Conservation (phyloP, 1,284 basidiomycete species). For the Ustilago shanxiensis region DNA sequence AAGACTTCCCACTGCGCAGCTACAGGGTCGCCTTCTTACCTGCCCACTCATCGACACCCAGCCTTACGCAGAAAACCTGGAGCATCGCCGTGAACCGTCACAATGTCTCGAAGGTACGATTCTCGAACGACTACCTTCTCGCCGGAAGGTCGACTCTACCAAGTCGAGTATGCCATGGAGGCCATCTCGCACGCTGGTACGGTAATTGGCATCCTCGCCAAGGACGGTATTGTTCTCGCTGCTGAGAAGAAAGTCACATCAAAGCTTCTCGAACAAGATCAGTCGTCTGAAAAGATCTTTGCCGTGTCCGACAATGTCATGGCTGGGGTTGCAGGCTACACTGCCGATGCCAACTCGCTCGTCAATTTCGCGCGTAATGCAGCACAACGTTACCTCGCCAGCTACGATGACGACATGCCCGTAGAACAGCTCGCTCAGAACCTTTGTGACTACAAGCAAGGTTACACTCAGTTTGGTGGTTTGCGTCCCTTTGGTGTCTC, state of each 20-base stretch:
- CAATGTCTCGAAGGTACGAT: slow-evolving; percentile 69
- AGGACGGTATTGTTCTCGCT: slow-evolving; percentile 90
- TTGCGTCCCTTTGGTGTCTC: slow-evolving; percentile 98
- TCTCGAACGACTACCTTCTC: slow-evolving; percentile 67
- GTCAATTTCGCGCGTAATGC: slow-evolving; percentile 93
- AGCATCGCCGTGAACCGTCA: slow-evolving; percentile 3
- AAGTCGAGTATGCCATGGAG: slow-evolving; percentile 99
- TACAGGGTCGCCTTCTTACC: neutral
- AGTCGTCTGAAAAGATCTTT: slow-evolving; percentile 96
- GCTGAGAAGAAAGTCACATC: slow-evolving; percentile 99
- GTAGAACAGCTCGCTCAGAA: slow-evolving; percentile 94
- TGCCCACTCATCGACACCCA: neutral
- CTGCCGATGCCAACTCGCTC: slow-evolving; percentile 96
- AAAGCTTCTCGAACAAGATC: slow-evolving; percentile 92
- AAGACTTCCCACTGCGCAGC: no score
- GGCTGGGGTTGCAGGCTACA: slow-evolving; percentile 92
- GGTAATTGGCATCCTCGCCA: slow-evolving; percentile 92
- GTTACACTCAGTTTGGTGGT: slow-evolving; percentile 98
- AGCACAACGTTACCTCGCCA: slow-evolving; percentile 86
- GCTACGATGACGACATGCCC: slow-evolving; percentile 97
- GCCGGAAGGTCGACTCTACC: slow-evolving; percentile 71
- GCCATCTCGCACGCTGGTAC: slow-evolving; percentile 97
- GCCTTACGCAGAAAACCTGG: neutral
- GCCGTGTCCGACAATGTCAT: slow-evolving; percentile 84
- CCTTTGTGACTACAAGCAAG: slow-evolving; percentile 97